Percentiles rank a stretch among this genome's conserved stretches.
Evolutionary conservation across 2,329 filamentous ascomycete genomes (phyloP).

Genomic region (Mycosphaerella sp.): DNA sequence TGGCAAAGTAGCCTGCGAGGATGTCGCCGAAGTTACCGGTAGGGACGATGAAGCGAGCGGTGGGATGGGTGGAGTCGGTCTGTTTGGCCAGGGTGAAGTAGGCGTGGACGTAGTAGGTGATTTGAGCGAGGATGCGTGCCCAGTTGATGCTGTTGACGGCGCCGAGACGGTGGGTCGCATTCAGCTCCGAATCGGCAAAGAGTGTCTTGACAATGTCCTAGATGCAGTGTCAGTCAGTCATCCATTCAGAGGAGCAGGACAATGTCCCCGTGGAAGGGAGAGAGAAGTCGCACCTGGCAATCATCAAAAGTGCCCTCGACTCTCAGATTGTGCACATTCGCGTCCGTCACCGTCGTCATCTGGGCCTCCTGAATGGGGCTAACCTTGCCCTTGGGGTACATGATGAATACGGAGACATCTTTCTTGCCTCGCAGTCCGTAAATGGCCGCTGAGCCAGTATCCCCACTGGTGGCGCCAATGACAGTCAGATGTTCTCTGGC

Average conservation of each 20-base stretch:
- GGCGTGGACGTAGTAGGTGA: slow-evolving; percentile 92
- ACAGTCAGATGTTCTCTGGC: slow-evolving; percentile 77
- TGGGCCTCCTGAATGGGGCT: slow-evolving; percentile 91
- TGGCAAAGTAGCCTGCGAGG: slow-evolving; percentile 86
- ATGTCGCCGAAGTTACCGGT: slow-evolving; percentile 98
- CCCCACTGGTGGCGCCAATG: slow-evolving; percentile 78
- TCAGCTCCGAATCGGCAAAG: slow-evolving; percentile 79
- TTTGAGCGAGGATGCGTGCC: slow-evolving; percentile 90
- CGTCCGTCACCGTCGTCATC: slow-evolving; percentile 89
- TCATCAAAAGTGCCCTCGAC: slow-evolving; percentile 92
- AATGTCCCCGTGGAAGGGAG: too few species aligned
- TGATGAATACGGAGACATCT: slow-evolving; percentile 92
- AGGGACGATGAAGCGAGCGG: slow-evolving; percentile 79
- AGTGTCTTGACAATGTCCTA: slow-evolving; percentile 89
- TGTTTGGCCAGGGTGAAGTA: slow-evolving; percentile 74
- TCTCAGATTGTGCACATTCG: slow-evolving; percentile 87
- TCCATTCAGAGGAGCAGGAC: background rate
- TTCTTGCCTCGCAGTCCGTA: slow-evolving; percentile 93
- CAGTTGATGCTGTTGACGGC: slow-evolving; percentile 98
- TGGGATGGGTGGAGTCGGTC: slow-evolving; percentile 56
- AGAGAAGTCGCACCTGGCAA: slow-evolving; percentile 60
- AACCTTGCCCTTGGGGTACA: slow-evolving; percentile 85
- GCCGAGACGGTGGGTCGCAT: slow-evolving; percentile 73
- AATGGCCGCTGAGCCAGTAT: slow-evolving; percentile 90
- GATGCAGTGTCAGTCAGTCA: slow-evolving; percentile 5